Percentiles rank a stretch among this genome's conserved stretches.
These are phyloP conservation scores for Pseudocercospora cruenta DNA, from an alignment of 2,329 filamentous ascomycete genomes.

Conservation along the genomic window DNA sequence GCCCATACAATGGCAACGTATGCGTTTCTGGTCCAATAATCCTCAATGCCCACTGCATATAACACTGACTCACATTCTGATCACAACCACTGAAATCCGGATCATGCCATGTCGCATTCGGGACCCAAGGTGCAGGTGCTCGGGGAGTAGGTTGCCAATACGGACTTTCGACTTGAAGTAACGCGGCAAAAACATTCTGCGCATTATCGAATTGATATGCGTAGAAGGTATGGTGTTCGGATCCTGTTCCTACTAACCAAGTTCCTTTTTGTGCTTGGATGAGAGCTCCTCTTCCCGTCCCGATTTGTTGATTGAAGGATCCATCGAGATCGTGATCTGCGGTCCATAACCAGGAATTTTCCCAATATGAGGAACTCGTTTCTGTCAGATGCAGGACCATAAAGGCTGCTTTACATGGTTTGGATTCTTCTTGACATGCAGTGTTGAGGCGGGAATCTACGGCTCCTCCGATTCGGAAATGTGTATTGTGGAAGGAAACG, in stretches of 20 bases:
- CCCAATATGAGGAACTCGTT: conserved; percentile 54
- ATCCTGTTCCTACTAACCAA: conserved; percentile 57
- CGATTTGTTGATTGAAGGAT: conserved; percentile 40
- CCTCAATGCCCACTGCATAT: conserved; percentile 38
- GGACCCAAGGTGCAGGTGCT: conserved; percentile 48
- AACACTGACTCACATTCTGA: conserved; percentile 36
- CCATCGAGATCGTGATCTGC: conserved; percentile 58
- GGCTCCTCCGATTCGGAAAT: conserved; percentile 43
- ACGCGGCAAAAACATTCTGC: conserved; percentile 52
- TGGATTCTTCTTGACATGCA: conserved; percentile 47
- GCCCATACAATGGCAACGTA: conserved; percentile 44
- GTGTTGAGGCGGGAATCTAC: conserved; percentile 37
- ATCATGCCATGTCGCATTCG: conserved; percentile 38
- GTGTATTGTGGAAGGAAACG: conserved; percentile 48
- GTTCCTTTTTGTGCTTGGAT: conserved; percentile 50
- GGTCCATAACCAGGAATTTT: conserved; percentile 58
- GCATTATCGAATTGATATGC: conserved; percentile 53
- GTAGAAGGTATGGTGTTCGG: conserved; percentile 54
- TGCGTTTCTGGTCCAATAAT: conserved; percentile 36
- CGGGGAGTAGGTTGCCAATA: conserved; percentile 41
- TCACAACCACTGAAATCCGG: conserved; percentile 36
- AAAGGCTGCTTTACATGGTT: conserved; percentile 37
- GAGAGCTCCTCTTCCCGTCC: conserved; percentile 46
- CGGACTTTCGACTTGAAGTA: conserved; percentile 59
- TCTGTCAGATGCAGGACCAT: conserved; percentile 52